Conservation (phyloP, 2,329 filamentous ascomycete species). For the Lasiodiplodia sp. region DNA sequence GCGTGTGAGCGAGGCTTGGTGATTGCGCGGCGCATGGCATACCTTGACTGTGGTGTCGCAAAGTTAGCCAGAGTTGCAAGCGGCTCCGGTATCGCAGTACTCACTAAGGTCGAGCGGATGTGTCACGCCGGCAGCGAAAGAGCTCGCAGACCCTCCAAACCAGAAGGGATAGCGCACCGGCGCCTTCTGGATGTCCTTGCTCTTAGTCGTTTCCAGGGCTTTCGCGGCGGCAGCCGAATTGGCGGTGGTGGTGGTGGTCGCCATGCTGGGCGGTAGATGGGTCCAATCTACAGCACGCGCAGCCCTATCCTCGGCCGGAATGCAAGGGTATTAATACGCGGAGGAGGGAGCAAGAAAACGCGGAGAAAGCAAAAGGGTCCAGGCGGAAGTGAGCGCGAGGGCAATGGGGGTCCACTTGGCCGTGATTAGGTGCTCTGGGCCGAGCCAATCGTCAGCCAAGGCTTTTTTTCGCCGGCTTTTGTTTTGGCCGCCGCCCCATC, state of each 20-base stretch:
- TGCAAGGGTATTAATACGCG: background rate
- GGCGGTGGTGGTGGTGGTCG: slow-evolving; percentile 13
- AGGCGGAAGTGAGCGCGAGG: background rate
- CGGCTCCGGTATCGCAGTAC: slow-evolving; percentile 42
- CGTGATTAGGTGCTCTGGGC: background rate
- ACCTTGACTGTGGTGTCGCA: slow-evolving; percentile 52
- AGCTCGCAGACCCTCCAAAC: slow-evolving; percentile 96
- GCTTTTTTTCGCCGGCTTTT: slow-evolving; percentile 26
- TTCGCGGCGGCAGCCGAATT: slow-evolving; percentile 50
- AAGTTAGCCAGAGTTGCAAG: slow-evolving; percentile 39
- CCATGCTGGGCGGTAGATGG: slow-evolving; percentile 16
- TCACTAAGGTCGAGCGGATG: slow-evolving; percentile 91
- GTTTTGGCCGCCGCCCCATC: slow-evolving; percentile 23
- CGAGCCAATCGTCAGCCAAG: slow-evolving; percentile 29
- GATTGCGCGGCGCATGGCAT: slow-evolving; percentile 31
- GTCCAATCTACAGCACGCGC: background rate
- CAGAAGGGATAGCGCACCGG: slow-evolving; percentile 65
- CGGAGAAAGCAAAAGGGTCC: slow-evolving; percentile 20
- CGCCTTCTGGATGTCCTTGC: slow-evolving; percentile 50
- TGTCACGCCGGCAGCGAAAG: slow-evolving; percentile 88
- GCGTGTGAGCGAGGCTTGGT: background rate
- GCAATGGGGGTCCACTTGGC: background rate
- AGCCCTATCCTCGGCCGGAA: slow-evolving; percentile 6
- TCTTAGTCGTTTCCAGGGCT: slow-evolving; percentile 46
- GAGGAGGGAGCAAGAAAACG: slow-evolving; percentile 1